Evolutionary conservation across 2,329 filamentous ascomycete genomes (phyloP).

Genomic region (Monosporascus sp.): DNA sequence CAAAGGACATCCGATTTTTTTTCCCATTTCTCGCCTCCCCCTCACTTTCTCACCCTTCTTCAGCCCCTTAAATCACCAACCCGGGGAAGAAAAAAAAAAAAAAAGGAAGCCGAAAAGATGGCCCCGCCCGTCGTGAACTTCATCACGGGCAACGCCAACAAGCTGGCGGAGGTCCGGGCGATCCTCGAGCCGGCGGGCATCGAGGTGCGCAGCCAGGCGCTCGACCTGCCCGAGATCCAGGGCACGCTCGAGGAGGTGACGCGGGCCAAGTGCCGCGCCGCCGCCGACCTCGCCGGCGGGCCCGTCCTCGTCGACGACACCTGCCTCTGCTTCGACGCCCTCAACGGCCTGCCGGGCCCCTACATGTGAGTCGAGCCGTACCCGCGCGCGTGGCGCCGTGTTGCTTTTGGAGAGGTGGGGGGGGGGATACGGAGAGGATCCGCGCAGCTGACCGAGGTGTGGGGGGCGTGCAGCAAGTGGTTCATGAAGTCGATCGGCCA

Average conservation of each 20-base stretch:
- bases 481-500: conserved; percentile 83
- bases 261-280: conserved; percentile 75
- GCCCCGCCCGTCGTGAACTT: conserved; percentile 62
- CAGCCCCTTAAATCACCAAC: no score
- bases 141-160: conserved; percentile 95
- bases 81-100: conserved; percentile 1
- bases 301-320: conserved; percentile 96
- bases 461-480: conserved; percentile 65
- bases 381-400: conserved; percentile 6
- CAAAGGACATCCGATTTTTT: no score
- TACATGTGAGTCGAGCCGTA: conserved; percentile 59
- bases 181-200: conserved; percentile 71
- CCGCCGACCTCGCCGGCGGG: conserved; percentile 65
- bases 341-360: conserved; percentile 86
- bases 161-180: conserved; percentile 81
- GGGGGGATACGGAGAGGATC: background rate
- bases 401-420: background rate
- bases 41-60: no score
- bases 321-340: conserved; percentile 84
- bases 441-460: no score
- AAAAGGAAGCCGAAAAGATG: conserved; percentile 42
- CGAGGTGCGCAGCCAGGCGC: conserved; percentile 63
- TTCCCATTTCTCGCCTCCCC: no score
- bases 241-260: conserved; percentile 91
- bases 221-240: conserved; percentile 87